Percentiles rank a stretch among this genome's conserved stretches.
Evolutionary conservation across 1,284 basidiomycete genomes (phyloP).

Genomic region (Boletus semigastroideus): DNA sequence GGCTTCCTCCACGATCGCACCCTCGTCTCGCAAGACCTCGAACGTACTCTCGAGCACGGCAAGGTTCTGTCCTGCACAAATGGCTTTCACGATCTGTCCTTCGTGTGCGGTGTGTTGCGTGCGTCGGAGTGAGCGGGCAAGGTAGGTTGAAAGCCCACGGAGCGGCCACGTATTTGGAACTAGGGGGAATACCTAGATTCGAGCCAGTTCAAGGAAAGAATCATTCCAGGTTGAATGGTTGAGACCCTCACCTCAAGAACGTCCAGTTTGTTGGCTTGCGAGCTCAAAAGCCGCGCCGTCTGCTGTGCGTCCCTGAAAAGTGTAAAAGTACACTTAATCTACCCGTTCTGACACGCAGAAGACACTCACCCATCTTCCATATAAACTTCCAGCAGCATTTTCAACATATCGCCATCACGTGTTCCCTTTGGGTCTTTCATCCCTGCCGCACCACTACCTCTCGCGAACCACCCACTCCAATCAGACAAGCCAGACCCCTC

Average conservation of each 20-base stretch:
- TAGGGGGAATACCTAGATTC: slow-evolving; percentile 60
- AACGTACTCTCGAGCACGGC: slow-evolving; percentile 35
- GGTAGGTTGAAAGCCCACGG: slow-evolving; percentile 69
- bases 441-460: slow-evolving; percentile 1
- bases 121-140: slow-evolving; percentile 74
- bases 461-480: slow-evolving; percentile 33
- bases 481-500: slow-evolving; percentile 33
- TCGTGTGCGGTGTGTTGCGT: slow-evolving; percentile 73
- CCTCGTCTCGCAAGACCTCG: slow-evolving; percentile 54
- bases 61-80: slow-evolving; percentile 71
- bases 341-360: background rate
- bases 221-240: background rate
- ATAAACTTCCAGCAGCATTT: slow-evolving; percentile 76
- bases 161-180: slow-evolving; percentile 79
- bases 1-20: slow-evolving; percentile 66
- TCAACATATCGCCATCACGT: slow-evolving; percentile 47
- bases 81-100: slow-evolving; percentile 68
- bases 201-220: background rate
- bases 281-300: slow-evolving; percentile 69
- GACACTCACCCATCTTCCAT: slow-evolving; percentile 66
- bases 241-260: slow-evolving; percentile 60
- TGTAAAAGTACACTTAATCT: background rate
- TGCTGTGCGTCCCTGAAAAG: slow-evolving; percentile 47
- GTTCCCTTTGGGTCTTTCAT: slow-evolving; percentile 6
- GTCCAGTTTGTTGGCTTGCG: slow-evolving; percentile 79